Base-by-base conservation (phyloP, 768 basidiomycete genomes). In the Tylopilus sp. region DNA sequence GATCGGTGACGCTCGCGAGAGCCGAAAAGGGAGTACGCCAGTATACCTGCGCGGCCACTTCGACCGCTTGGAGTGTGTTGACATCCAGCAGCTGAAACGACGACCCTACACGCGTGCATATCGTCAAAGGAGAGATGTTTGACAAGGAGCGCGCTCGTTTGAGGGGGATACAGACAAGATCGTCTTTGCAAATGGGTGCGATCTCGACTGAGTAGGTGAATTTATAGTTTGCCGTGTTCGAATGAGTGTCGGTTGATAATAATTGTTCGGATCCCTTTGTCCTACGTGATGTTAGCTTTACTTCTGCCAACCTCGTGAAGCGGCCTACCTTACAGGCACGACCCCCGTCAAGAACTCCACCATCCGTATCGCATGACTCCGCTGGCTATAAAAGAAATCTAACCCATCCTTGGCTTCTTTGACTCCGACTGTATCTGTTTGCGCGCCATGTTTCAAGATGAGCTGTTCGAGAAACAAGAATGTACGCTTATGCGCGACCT, bases 121-220 rank as follows among this genome's bases (percentile, higher is more conserved):
- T 65, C 11, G 86, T 84, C 30, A 99, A 75, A 1, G 90, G 93
- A 55, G 78, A 83, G 72, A 99, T 95, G 75, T 95, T 98, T 65
- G 86, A 83, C 50, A 95, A 73, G 17, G 82, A 73, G 9, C 86
- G 84, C 0, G 97, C 94, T 58, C 86, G 85, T 63, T 91, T 91
- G 11, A 73, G 69, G 3, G 94, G 91, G 31, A 99, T 77, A 66
- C 90, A 92, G 20, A 98, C 88, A 23, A 99, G 81, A 70, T 99
- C 97, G 66, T 98, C 97, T 68, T 98, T 98, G 77, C 97, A 99
- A 50, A 99, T 83, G 0, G 97, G 94, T 4, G 88, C 82, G 64
- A 99, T 97, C 72, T 98, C 95, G 58, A 98, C 90, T 5, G 95
- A 97, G 76, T 92, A 98, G 5, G 94, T 93, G 71, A 90, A 95